Evolutionary conservation across 768 basidiomycete genomes (phyloP).

Genomic region (Tylopilus sp.): DNA sequence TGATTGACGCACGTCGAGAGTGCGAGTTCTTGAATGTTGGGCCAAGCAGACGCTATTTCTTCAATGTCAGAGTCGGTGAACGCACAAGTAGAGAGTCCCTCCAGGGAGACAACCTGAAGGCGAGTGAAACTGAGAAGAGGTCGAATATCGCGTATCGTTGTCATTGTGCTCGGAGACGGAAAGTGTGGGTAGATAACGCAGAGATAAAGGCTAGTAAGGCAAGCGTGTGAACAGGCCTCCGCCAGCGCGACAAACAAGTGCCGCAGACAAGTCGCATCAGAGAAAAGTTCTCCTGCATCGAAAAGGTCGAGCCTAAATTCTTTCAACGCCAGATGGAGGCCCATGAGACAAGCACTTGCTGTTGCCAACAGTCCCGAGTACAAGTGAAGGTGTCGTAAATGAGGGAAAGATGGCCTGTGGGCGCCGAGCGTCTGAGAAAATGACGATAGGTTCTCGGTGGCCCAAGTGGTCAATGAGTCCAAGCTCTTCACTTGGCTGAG

Average conservation of each 20-base stretch:
- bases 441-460: constrained; percentile 10
- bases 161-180: not conserved
- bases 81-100: constrained; percentile 12
- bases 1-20: constrained; percentile 18
- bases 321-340: constrained; percentile 9
- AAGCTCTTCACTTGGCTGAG: constrained; percentile 9
- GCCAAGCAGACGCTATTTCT: constrained; percentile 19
- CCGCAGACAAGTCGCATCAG: constrained; percentile 1
- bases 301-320: constrained; percentile 24
- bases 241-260: constrained; percentile 13
- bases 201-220: constrained; percentile 12
- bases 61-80: constrained; percentile 16
- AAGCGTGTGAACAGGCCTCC: constrained; percentile 9
- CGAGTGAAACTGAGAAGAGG: constrained; percentile 14
- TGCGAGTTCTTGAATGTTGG: constrained; percentile 17
- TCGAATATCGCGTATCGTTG: constrained; percentile 9
- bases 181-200: constrained; percentile 14
- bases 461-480: constrained; percentile 15
- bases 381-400: constrained; percentile 18
- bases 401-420: constrained; percentile 1
- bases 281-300: constrained; percentile 10
- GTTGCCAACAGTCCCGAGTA: constrained; percentile 16
- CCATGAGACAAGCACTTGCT: constrained; percentile 2
- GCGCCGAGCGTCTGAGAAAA: constrained; percentile 1
- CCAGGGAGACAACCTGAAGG: constrained; percentile 15